A percentile compares a stretch with the other conserved stretches of the same genome.
These are phyloP conservation scores for Colletotrichum shisoi DNA, from an alignment of 2,329 filamentous ascomycete species.

Conservation along the genomic window DNA sequence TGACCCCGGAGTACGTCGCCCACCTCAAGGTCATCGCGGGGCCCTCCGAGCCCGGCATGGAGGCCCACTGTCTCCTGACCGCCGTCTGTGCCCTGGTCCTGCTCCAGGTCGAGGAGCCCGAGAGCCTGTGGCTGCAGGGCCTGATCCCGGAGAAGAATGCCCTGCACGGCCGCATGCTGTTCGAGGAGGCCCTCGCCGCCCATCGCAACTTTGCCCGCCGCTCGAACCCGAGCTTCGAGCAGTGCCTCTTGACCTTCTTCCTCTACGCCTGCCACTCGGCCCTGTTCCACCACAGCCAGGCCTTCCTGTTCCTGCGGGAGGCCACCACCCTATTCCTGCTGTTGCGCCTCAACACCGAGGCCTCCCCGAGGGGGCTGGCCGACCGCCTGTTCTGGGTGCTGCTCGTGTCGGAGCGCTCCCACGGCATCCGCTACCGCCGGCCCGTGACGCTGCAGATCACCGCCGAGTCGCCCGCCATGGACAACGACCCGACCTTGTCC, in stretches of 20 bases:
- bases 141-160: constrained; percentile 49
- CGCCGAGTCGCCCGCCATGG: constrained; percentile 47
- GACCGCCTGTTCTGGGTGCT: constrained; percentile 56
- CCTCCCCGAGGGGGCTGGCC: constrained; percentile 42
- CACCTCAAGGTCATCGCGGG: constrained; percentile 44
- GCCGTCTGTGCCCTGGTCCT: constrained; percentile 54
- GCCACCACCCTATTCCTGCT: constrained; percentile 53
- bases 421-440: constrained; percentile 55
- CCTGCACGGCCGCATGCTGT: constrained; percentile 50
- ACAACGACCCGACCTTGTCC: constrained; percentile 46
- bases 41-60: constrained; percentile 44
- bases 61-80: constrained; percentile 50
- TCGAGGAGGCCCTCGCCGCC: constrained; percentile 49
- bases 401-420: constrained; percentile 54
- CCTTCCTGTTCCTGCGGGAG: constrained; percentile 55
- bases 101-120: constrained; percentile 53
- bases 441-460: constrained; percentile 56
- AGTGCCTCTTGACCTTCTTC: constrained; percentile 54
- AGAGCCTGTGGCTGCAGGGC: constrained; percentile 46
- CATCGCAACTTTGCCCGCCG: constrained; percentile 48
- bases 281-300: constrained; percentile 54
- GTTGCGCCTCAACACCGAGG: constrained; percentile 45
- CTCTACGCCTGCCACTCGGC: constrained; percentile 56
- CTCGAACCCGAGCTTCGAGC: constrained; percentile 51
- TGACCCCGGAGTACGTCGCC: constrained; percentile 51